Evolutionary conservation across 106 monocot species (phyloP).

Genomic region (Apostasia ramifera): DNA sequence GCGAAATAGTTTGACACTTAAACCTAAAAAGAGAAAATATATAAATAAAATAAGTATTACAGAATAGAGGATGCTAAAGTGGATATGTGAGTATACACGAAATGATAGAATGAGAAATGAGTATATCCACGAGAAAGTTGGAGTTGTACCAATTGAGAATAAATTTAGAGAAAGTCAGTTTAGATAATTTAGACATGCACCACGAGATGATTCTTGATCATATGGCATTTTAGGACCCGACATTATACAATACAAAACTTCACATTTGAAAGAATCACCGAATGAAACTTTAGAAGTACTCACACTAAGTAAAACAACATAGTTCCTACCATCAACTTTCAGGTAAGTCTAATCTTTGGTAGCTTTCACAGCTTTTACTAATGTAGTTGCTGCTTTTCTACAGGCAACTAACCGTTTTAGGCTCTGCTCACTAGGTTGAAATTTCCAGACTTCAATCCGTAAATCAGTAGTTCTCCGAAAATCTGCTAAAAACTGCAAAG

Average conservation of each 20-base stretch:
- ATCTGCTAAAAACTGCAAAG: conserved; percentile 41
- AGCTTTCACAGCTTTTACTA: conserved; percentile 74
- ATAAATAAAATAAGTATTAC: no score
- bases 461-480: conserved; percentile 51
- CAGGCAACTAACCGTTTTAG: conserved; percentile 61
- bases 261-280: conserved; percentile 64
- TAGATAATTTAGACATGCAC: conserved; percentile 8
- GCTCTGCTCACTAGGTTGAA: conserved; percentile 24
- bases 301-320: conserved; percentile 59
- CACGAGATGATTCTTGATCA: conserved; percentile 56
- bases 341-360: conserved; percentile 72
- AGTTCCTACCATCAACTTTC: conserved; percentile 68
- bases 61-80: no score
- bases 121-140: no score
- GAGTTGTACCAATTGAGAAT: no score
- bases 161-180: no score
- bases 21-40: no score
- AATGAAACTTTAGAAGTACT: conserved; percentile 85
- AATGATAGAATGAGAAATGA: no score
- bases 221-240: conserved; percentile 53
- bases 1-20: no score
- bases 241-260: conserved; percentile 62
- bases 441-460: conserved; percentile 39
- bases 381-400: conserved; percentile 64
- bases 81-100: no score